Percentiles rank a stretch among this genome's conserved stretches.
Conservation (phyloP, 345 rosid genomes). For the Passiflora organensis region DNA sequence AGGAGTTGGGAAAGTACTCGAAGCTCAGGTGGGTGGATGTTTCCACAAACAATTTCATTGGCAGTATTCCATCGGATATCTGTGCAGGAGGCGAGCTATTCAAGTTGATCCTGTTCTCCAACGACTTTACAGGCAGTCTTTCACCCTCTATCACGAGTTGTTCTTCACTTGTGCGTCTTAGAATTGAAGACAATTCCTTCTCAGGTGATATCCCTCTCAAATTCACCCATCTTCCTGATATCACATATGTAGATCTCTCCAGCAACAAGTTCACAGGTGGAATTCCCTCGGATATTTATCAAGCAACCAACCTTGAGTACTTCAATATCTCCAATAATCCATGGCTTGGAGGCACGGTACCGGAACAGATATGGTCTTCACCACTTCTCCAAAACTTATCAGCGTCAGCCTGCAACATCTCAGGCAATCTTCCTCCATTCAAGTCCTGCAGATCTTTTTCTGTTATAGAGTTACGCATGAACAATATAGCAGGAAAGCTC, state of each 20-base stretch:
- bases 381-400: slow-evolving; percentile 76
- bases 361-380: slow-evolving; percentile 52
- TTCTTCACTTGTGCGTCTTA: slow-evolving; percentile 72
- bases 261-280: slow-evolving; percentile 68
- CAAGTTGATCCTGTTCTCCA: slow-evolving; percentile 80
- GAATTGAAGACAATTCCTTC: slow-evolving; percentile 81
- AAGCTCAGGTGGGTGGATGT: slow-evolving; percentile 85
- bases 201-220: slow-evolving; percentile 69
- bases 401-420: slow-evolving; percentile 58
- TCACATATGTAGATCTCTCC: slow-evolving; percentile 74
- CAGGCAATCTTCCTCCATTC: slow-evolving; percentile 58
- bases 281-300: slow-evolving; percentile 50
- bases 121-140: slow-evolving; percentile 57
- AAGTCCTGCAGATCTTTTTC: slow-evolving; percentile 54
- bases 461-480: slow-evolving; percentile 55
- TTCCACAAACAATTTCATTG: slow-evolving; percentile 71
- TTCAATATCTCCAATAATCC: slow-evolving; percentile 71
- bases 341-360: slow-evolving; percentile 57
- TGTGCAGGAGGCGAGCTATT: slow-evolving; percentile 64
- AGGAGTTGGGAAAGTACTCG: slow-evolving; percentile 62
- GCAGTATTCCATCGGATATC: slow-evolving; percentile 67
- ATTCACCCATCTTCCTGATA: slow-evolving; percentile 52
- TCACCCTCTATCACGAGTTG: slow-evolving; percentile 67
- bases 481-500: slow-evolving; percentile 49
- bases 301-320: slow-evolving; percentile 64